Conservation (phyloP, 2,329 filamentous ascomycete species). For the Pezicula rhizophila region DNA sequence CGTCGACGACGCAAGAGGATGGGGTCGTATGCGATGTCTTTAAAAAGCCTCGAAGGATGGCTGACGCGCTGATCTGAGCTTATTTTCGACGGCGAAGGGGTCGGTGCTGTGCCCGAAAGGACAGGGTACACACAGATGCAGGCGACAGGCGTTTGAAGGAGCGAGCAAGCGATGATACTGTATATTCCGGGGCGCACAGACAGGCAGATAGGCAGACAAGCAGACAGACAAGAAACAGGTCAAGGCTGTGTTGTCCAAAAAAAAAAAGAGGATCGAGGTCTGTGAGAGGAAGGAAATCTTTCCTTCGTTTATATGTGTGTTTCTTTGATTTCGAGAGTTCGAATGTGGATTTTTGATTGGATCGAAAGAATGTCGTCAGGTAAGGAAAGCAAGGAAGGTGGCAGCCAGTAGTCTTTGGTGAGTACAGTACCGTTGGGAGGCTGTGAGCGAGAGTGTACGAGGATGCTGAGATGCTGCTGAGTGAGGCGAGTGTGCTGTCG, state of each 20-base stretch:
- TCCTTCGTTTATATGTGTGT: too few relatives aligned
- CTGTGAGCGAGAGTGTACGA: too few relatives aligned
- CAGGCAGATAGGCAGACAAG: too few relatives aligned
- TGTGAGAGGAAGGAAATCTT: neutral
- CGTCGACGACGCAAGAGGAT: neutral
- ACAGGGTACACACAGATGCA: neutral
- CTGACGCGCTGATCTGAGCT: neutral
- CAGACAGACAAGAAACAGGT: too few relatives aligned
- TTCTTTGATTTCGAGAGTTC: neutral
- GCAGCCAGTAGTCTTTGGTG: too few relatives aligned
- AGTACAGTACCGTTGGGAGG: too few relatives aligned
- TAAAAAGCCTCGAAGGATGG: slow-evolving; percentile 1
- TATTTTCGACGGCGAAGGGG: neutral
- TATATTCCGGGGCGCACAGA: neutral
- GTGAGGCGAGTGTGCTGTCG: too few relatives aligned
- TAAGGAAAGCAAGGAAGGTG: too few relatives aligned
- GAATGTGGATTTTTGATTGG: too few relatives aligned
- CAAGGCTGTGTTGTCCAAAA: neutral
- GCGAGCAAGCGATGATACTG: neutral
- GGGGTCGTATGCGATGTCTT: neutral
- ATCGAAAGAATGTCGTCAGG: too few relatives aligned
- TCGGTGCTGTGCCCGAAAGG: neutral
- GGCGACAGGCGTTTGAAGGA: slow-evolving; percentile 2
- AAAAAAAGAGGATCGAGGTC: neutral
- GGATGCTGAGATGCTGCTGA: too few relatives aligned